Percentiles rank a stretch among this genome's conserved stretches.
Conservation (phyloP, 2,329 filamentous ascomycete species). For the Cercospora sp. region DNA sequence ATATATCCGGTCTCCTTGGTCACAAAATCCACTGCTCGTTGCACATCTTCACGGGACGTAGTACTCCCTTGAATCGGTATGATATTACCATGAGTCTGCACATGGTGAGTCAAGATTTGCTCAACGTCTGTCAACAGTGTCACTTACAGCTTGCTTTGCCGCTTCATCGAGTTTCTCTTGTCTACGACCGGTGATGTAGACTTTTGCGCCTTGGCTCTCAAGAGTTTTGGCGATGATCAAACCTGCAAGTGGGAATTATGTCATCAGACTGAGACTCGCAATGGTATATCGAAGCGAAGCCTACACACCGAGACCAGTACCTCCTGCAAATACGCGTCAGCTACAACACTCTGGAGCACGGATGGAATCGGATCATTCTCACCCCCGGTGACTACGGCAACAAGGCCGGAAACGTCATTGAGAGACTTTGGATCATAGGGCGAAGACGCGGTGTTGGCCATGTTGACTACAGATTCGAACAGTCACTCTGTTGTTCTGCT, state of each 20-base stretch:
- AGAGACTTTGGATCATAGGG: conserved; percentile 28
- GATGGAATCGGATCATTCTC: neutral
- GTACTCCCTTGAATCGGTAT: conserved; percentile 48
- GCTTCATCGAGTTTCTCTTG: conserved; percentile 44
- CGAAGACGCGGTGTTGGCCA: conserved; percentile 24
- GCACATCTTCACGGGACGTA: conserved; percentile 44
- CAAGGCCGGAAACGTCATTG: conserved; percentile 33
- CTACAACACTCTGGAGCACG: neutral
- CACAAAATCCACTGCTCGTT: conserved; percentile 45
- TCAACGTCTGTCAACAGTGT: neutral
- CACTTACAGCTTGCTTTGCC: conserved; percentile 35
- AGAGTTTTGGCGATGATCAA: conserved; percentile 44
- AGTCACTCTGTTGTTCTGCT: neutral
- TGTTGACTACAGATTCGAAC: neutral
- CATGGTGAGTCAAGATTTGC: neutral
- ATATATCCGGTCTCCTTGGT: conserved; percentile 48
- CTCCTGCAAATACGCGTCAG: conserved; percentile 4
- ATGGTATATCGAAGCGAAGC: neutral
- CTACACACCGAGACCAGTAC: conserved; percentile 10
- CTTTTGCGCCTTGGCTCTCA: conserved; percentile 44
- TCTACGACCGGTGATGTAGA: conserved; percentile 50
- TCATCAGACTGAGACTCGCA: conserved; percentile 1
- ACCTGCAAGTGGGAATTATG: conserved; percentile 24
- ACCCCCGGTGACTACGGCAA: conserved; percentile 38
- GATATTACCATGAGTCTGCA: conserved; percentile 39